A percentile compares a stretch with the other conserved stretches of the same genome.
phyloP scores from a whole-genome alignment of 352 stramenopile genomes.

The Pythium dissimile region DNA sequence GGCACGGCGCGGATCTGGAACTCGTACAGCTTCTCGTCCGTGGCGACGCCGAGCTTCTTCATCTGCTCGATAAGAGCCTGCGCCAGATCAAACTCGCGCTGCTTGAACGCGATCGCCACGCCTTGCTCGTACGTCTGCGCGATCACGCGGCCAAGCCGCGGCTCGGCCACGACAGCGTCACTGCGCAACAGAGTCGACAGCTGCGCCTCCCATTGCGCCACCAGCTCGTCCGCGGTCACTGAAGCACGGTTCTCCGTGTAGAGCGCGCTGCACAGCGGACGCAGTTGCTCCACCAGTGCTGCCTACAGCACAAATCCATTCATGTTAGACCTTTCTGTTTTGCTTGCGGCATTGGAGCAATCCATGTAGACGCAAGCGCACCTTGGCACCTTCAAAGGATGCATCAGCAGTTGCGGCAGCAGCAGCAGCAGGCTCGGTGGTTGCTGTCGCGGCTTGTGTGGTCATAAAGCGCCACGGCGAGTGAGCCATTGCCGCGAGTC shows the following conservation, averaged over 20 bases:
- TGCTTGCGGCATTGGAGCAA: too few relatives aligned
- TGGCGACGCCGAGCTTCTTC: slow-evolving; percentile 29
- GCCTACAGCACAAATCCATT: slow-evolving; percentile 6
- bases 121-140: slow-evolving; percentile 52
- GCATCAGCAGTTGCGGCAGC: background rate
- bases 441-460: background rate
- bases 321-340: too few relatives aligned
- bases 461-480: too few relatives aligned
- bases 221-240: slow-evolving; percentile 19
- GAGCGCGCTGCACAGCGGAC: slow-evolving; percentile 50
- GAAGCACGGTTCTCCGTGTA: slow-evolving; percentile 43
- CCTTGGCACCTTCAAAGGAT: background rate
- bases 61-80: slow-evolving; percentile 43
- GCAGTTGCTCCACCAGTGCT: slow-evolving; percentile 35
- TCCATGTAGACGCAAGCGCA: too few relatives aligned
- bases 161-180: background rate
- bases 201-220: slow-evolving; percentile 34
- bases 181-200: slow-evolving; percentile 24
- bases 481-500: background rate
- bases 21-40: slow-evolving; percentile 36
- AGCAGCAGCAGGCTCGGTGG: background rate
- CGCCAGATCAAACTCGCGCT: slow-evolving; percentile 56
- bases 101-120: slow-evolving; percentile 69
- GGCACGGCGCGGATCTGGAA: slow-evolving; percentile 57
- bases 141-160: slow-evolving; percentile 30